phyloP scores from a whole-genome alignment of 2,329 filamentous ascomycete species.

The Cladosporium sp. region DNA sequence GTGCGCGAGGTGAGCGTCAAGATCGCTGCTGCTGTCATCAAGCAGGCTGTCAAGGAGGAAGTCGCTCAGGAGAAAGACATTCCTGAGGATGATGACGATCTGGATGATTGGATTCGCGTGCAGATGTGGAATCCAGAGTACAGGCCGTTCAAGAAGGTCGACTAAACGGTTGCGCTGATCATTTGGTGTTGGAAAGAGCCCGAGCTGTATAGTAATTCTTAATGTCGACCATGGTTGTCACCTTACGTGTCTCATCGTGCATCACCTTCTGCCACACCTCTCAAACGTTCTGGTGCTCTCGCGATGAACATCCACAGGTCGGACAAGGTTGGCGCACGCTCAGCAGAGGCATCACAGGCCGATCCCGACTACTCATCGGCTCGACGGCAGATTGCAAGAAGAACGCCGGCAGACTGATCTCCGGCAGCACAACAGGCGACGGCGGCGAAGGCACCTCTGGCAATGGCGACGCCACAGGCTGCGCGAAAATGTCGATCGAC shows the following conservation, averaged over 20 bases:
- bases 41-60: slow-evolving; percentile 68
- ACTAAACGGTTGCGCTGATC: not conserved
- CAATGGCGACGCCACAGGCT: not conserved
- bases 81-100: slow-evolving; percentile 54
- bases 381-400: not conserved
- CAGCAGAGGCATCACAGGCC: not conserved
- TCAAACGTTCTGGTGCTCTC: not conserved
- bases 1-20: slow-evolving; percentile 76
- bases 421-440: not conserved
- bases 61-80: slow-evolving; percentile 67
- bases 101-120: slow-evolving; percentile 72
- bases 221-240: not conserved
- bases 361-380: not conserved
- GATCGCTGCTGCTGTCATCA: slow-evolving; percentile 75
- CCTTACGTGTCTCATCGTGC: not conserved
- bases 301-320: not conserved
- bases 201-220: not conserved
- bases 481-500: not conserved
- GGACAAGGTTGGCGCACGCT: not conserved
- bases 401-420: not conserved
- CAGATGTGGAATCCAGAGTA: slow-evolving; percentile 82
- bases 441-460: not conserved
- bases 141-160: slow-evolving; percentile 61
- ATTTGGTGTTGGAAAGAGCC: not conserved
- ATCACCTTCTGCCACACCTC: not conserved